Base-by-base conservation (phyloP, 345 rosid species). In the Lenwebbia sp. region DNA sequence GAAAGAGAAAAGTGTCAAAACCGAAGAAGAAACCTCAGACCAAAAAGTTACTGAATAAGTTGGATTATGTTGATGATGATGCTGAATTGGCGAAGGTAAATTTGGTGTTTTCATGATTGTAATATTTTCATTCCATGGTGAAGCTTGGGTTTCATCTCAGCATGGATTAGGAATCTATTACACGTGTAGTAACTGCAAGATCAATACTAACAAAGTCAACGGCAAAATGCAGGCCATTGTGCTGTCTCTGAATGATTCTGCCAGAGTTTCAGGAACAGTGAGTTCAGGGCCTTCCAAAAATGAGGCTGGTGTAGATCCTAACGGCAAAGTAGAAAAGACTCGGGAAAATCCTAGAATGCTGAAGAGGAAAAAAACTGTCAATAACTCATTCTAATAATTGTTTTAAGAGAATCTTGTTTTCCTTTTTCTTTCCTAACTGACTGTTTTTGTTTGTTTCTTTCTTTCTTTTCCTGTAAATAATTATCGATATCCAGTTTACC, bases 241-340 rank as follows among this genome's bases (percentile, higher is more conserved):
- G 37, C 95, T 95, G 30, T 96, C 99, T 47, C 89, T 96, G 86
- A 93, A 91, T 87, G 93, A 90, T 85, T 87, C 91, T 86, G 86
- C 78, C 0, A 40, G 47, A 70, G 78, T 70, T 70, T 70, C 26
- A 70, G 47, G 47, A 37, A 19, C 78, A 37, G 26, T 70, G 78
- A 70, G 47, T 2, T 70, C 60, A 3, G 86, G 88, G 70, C 87
- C 75, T 88, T 86, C 93, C 7, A 50, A 75, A 87, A 84, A 87
- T 74, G 56, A 26, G 56, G 40, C 47, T 41, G 62, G 33, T 87
- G 83, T 47, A n/a, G 13, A 84, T 76, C 75, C 58, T 75, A 86
- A 76, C 65, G 93, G 88, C 55, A 90, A 23, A 82, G 89, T 78
- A 88, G 92, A 88, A 83, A 90, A 87, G 56, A 52, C 86, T 84